Evolutionary conservation across 305 asterid species (phyloP).

Genomic region (Fraxinus platypoda): DNA sequence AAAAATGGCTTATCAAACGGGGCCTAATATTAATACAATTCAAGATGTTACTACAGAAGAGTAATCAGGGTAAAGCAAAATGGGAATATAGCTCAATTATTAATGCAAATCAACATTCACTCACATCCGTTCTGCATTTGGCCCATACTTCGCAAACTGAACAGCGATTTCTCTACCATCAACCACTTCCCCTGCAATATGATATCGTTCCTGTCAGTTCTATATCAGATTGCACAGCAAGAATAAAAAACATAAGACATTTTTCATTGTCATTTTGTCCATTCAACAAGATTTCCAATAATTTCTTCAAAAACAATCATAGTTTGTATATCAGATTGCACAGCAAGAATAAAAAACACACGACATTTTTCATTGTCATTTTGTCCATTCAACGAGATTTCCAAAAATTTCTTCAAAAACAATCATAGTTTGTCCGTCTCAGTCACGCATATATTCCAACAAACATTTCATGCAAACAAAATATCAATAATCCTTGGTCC

Average conservation of each 20-base stretch:
- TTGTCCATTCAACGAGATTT: neutral
- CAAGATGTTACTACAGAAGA: neutral
- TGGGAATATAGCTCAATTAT: conserved; percentile 3
- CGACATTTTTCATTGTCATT: neutral
- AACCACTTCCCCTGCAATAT: conserved; percentile 28
- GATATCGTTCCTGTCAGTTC: neutral
- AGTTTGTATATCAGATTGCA: neutral
- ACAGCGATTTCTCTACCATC: conserved; percentile 36
- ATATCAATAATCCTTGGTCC: neutral
- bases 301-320: neutral
- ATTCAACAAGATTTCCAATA: neutral
- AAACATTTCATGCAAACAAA: neutral
- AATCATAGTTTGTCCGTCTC: no score
- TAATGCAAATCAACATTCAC: neutral
- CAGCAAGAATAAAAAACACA: neutral
- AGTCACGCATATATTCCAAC: neutral
- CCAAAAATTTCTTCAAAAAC: neutral
- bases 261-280: neutral
- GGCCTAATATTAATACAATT: conserved; percentile 2
- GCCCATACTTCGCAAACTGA: conserved; percentile 40
- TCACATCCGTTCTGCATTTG: conserved; percentile 34
- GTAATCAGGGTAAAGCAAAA: neutral
- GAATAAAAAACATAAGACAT: neutral
- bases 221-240: neutral
- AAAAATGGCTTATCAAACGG: no score